phyloP scores from a whole-genome alignment of 129 eudicot genomes.

The Oenanthe sinensis region DNA sequence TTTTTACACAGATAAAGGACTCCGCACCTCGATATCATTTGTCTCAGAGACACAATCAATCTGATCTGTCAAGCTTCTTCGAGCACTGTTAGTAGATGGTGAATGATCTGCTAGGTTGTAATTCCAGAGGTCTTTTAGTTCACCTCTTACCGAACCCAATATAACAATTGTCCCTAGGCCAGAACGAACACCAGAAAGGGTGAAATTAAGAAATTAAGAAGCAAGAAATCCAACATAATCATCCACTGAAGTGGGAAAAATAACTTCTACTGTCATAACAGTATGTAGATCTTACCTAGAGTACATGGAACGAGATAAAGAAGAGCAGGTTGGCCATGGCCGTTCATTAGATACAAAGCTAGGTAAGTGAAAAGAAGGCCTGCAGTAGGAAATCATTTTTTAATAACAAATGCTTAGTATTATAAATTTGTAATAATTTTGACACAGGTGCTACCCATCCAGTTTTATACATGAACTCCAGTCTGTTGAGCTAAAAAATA shows the following conservation, averaged over 20 bases:
- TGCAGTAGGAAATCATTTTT: slow-evolving; percentile 24
- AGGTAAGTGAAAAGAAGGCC: slow-evolving; percentile 63
- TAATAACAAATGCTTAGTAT: not conserved
- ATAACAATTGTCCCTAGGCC: slow-evolving; percentile 56
- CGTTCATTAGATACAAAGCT: slow-evolving; percentile 77
- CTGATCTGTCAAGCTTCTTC: slow-evolving; percentile 14
- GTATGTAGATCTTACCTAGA: slow-evolving; percentile 39
- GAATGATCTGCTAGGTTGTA: slow-evolving; percentile 21
- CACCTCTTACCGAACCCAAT: slow-evolving; percentile 68
- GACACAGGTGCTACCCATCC: not conserved
- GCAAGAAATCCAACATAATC: not conserved
- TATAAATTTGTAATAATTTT: not conserved
- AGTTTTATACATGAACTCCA: not conserved
- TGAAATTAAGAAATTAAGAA: not conserved
- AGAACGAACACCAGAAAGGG: not conserved
- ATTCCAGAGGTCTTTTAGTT: slow-evolving; percentile 70
- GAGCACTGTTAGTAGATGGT: slow-evolving; percentile 13
- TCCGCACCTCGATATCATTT: not conserved
- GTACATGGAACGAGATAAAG: slow-evolving; percentile 98
- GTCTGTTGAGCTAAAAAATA: not conserved
- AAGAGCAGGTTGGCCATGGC: slow-evolving; percentile 97
- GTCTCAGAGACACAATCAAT: not conserved
- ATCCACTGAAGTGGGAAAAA: not conserved
- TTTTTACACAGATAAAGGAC: not conserved
- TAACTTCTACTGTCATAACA: not conserved